Evolutionary conservation across 2,329 filamentous ascomycete genomes (phyloP), one percentile per base, ranked within the genome.

Genomic region (Diaporthe sp.): DNA sequence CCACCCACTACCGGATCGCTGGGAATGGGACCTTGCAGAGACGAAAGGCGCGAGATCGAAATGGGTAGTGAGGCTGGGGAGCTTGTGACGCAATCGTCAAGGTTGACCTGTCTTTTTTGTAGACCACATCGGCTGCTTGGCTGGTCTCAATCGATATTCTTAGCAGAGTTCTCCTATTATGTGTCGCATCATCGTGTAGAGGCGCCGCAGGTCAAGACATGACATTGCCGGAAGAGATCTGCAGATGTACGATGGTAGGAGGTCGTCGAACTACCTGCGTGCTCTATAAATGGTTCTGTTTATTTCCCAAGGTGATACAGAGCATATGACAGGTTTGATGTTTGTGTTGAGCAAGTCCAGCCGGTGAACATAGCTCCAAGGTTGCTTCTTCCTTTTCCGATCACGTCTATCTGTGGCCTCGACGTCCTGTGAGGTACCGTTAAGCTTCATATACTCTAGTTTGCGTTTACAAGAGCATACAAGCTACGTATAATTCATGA

Each of bases 1-100:
- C 61, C 61, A 52, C n/a, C 61, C 61, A 52, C 45, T n/a, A 38
- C 61, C 30, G 45, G 45, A 50, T 52, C 45, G 61, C 45, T 67
- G 45, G 64, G 64, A 35, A 67, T 67, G 42, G 64, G 45, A 52
- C 45, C 64, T 67, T 67, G 42, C 64, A 67, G 42, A 19, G 45
- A 38, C 64, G 30, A 25, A 67, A 52, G 45, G 45, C 45, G 45
- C 64, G 64, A 67, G 45, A 15, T 67, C 64, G 45, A 35, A 67
- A 52, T 33, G 47, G 60, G 64, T 15, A 17, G 33, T n/a, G 47
- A 67, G 47, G 47, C 33, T 68, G 47, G 33, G 30, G 4, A 19
- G 64, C 60, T 67, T 30, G 47, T 68, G 45, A 54, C 45, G 33
- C 61, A 68, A 13, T 25, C 30, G n/a, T 54, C 33, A 22, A 12